Conservation (phyloP, 108 stramenopile species). For the Skeletonema costatum region DNA sequence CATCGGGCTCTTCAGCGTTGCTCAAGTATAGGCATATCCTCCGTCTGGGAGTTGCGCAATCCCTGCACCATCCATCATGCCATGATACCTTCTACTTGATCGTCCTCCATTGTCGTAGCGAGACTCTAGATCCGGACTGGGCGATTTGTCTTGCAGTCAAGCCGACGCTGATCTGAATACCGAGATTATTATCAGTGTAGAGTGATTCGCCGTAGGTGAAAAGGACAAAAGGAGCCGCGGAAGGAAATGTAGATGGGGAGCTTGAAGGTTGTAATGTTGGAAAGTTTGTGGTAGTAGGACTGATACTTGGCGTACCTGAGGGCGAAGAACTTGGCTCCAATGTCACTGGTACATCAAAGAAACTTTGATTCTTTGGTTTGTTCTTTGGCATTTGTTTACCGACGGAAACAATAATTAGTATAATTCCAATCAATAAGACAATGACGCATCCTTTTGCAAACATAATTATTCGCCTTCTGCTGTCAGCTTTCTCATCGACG, state of each 20-base stretch:
- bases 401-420: too few species aligned
- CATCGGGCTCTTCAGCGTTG: conserved; percentile 47
- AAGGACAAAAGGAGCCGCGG: not conserved
- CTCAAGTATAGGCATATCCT: conserved; percentile 42
- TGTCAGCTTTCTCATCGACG: not conserved
- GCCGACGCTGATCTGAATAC: not conserved
- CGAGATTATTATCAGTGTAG: not conserved
- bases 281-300: too few species aligned
- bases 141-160: not conserved
- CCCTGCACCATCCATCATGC: conserved; percentile 2
- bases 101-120: not conserved
- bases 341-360: too few species aligned
- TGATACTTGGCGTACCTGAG: too few species aligned
- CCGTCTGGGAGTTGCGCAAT: not conserved
- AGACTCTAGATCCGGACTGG: not conserved
- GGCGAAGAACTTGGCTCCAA: not conserved
- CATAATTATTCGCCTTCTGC: not conserved
- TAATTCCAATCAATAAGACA: not conserved
- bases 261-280: not conserved
- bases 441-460: not conserved
- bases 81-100: not conserved
- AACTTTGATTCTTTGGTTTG: too few species aligned
- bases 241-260: not conserved
- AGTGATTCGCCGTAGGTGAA: not conserved
- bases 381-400: too few species aligned